Evolutionary conservation across 2,329 filamentous ascomycete genomes (phyloP), one percentile per base, ranked within the genome.

Genomic region (Cladophialophora psammophila): DNA sequence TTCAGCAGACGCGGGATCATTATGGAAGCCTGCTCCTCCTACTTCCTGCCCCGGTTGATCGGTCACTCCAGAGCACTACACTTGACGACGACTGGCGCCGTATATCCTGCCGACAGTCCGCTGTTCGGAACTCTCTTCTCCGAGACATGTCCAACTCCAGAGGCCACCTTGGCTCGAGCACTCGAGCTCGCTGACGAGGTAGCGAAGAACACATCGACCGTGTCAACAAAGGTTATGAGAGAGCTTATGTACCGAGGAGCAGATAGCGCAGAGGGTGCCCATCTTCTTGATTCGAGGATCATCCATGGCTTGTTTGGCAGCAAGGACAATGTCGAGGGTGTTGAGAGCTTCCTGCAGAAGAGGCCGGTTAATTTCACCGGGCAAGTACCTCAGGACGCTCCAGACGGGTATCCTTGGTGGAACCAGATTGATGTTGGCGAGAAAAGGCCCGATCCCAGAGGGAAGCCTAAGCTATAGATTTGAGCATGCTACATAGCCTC

Each of bases 281-380:
- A 92, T 80, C 77, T 92, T 70, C 78, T 93, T 35, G 91, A 94
- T 68, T 81, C 79, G 6, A 72, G 71, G 20, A 63, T 81, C 36
- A 77, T 81, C n/a, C 76, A 75, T 61, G 76, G 78, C 55, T 72
- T 80, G 66, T 81, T 81, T 72, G 77, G 74, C 5, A 60, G 65
- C 38, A 86, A 84, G 70, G 90, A 92, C 73, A 87, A 89, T 60
- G 84, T 83, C 40, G 90, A 92, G 75, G 90, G 90, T 2, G 86
- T 91, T 6, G 75, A 82, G 62, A 88, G 88, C n/a, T 92, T 92
- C 76, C 77, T 91, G 75, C 81, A 91, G 78, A 92, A 92, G 81
- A 81, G 90, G 58, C 81, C 83, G 64, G 86, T 88, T 0, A 80
- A 84, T 12, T 92, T 92, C 73, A 81, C 78, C 40, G 89, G 83